A percentile compares a stretch with the other conserved stretches of the same genome.
These are phyloP conservation scores for Trichoderma breve DNA, from an alignment of 2,329 filamentous ascomycete species.

Conservation along the genomic window DNA sequence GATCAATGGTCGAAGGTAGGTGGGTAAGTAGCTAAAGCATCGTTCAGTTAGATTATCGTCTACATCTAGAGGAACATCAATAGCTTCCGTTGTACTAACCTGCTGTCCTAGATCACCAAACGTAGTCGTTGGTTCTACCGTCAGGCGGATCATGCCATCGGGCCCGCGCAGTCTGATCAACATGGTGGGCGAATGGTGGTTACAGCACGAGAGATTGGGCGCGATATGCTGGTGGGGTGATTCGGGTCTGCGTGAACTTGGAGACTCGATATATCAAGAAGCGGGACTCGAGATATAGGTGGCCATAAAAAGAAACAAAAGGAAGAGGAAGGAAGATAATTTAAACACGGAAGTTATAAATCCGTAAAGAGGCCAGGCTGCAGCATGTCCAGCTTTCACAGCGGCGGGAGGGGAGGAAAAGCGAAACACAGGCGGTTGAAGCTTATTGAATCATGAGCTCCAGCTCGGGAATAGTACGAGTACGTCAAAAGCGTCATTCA, in stretches of 20 bases:
- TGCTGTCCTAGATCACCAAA: slow-evolving; percentile 62
- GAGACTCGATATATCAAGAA: neutral
- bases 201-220: neutral
- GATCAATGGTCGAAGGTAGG: slow-evolving; percentile 61
- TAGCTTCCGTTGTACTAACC: slow-evolving; percentile 36
- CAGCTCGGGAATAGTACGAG: slow-evolving; percentile 12
- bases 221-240: neutral
- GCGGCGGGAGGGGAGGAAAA: neutral
- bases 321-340: neutral
- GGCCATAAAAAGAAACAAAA: neutral
- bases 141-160: slow-evolving; percentile 88
- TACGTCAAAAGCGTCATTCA: slow-evolving; percentile 30
- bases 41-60: neutral
- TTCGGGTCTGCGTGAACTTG: neutral
- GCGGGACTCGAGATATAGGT: neutral
- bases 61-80: neutral
- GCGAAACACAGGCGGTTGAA: slow-evolving; percentile 1
- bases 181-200: slow-evolving; percentile 51
- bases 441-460: slow-evolving; percentile 21
- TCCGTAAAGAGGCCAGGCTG: neutral
- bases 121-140: slow-evolving; percentile 68
- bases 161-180: slow-evolving; percentile 84
- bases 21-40: slow-evolving; percentile 52
- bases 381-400: slow-evolving; percentile 3
- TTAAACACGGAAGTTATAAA: neutral